Evolutionary conservation across 768 basidiomycete species (phyloP).

Genomic region (Russula brevipes): DNA sequence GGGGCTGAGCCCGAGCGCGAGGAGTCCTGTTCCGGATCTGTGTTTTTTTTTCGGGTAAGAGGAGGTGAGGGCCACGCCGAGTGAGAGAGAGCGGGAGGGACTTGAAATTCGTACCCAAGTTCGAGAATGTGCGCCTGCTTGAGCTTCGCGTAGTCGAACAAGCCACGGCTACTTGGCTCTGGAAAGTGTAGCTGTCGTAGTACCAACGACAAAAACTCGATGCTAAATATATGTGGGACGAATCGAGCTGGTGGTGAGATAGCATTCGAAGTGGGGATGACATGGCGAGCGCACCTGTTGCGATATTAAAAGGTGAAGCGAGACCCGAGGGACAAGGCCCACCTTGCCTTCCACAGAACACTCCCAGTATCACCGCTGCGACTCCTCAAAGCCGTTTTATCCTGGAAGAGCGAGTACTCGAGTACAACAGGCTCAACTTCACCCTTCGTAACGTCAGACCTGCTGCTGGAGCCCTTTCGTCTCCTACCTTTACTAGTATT

Average conservation of each 20-base stretch:
- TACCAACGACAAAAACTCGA: slow-evolving; percentile 60
- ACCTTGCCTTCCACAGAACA: slow-evolving; percentile 84
- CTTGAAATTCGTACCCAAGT: slow-evolving; percentile 50
- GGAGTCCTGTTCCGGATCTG: slow-evolving; percentile 26
- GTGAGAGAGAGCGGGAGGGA: background rate
- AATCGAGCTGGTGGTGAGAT: background rate
- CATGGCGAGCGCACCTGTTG: background rate
- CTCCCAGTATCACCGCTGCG: slow-evolving; percentile 83
- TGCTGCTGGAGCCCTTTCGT: background rate
- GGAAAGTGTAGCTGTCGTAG: slow-evolving; percentile 51
- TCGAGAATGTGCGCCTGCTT: slow-evolving; percentile 55
- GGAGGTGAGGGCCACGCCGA: background rate
- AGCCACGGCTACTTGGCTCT: slow-evolving; percentile 22
- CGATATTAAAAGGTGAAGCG: background rate
- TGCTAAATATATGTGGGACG: slow-evolving; percentile 40
- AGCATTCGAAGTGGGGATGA: background rate
- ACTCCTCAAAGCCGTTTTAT: slow-evolving; percentile 66
- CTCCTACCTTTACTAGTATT: slow-evolving; percentile 17
- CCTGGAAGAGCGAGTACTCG: slow-evolving; percentile 55
- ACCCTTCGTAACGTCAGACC: background rate
- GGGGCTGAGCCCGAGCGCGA: slow-evolving; percentile 10
- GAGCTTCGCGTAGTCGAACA: slow-evolving; percentile 46
- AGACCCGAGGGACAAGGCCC: too few species aligned
- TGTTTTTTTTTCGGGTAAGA: background rate
- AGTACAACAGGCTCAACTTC: slow-evolving; percentile 28